Evolutionary conservation across 2,329 filamentous ascomycete genomes (phyloP), one percentile per base, ranked within the genome.

Genomic region (Pleurostoma richardsiae): DNA sequence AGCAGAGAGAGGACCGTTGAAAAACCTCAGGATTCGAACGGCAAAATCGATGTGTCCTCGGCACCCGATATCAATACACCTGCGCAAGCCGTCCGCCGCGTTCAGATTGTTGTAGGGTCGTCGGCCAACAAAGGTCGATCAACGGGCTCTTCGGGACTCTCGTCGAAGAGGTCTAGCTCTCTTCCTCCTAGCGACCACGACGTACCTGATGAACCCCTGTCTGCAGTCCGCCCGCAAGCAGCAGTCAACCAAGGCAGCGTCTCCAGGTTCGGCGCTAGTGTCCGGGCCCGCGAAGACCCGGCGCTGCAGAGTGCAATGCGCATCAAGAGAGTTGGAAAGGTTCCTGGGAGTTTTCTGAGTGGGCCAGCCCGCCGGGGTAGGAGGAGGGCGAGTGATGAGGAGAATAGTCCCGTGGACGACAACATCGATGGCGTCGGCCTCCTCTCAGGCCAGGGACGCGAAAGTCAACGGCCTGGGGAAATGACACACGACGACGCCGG

Each of bases 291-390:
- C 3, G 85, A 90, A 28, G 83, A 86, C 31, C 67, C 70, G 31
- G 83, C 80, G 10, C 69, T 82, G 2, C 86, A 88, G 50, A 84
- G 85, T 56, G 90, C 88, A 1, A 80, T 90, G 74, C 80, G 89
- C 4, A 73, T 91, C 49, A 92, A 91, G 67, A 76, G 88, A 50
- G 80, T 89, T 10, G 85, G 85, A 11, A 88, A 88, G 64, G 74
- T 86, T 6, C 80, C 85, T 3, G 89, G 88, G 1, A 86, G 82
- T 49, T 91, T 92, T 54, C 71, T 94, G 27, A 90, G 87, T 55
- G 88, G 87, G 1, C 89, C 89, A 29, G 87, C 89, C 26, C 80
- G 89, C 46, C 77, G 90, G 54, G 89, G 88, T 29, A 78, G 86
- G 51, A 76, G 83, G 53, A 72, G 82, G 48, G 77, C 63, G 56